These are phyloP conservation scores for Saccharomycopsis lassenensis DNA, from an alignment of 805 yeast genomes.

Conservation along the genomic window DNA sequence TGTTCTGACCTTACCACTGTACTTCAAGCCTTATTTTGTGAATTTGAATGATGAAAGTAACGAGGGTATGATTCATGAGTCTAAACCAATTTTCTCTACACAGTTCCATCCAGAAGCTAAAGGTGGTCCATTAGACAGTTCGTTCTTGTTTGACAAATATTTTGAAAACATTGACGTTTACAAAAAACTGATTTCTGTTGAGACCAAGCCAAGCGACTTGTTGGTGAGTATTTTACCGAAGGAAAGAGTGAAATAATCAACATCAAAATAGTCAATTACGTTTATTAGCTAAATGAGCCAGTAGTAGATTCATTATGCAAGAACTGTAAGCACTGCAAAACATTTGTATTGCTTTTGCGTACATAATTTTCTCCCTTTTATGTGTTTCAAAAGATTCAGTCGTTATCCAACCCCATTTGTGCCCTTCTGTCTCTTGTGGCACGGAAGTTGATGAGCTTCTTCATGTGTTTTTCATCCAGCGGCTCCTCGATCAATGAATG, in stretches of 20 bases:
- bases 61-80: constrained; percentile 90
- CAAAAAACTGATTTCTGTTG: constrained; percentile 30
- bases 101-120: constrained; percentile 99
- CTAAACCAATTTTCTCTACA: constrained; percentile 87
- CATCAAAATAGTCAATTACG: no score
- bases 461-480: no score
- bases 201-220: constrained; percentile 34
- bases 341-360: no score
- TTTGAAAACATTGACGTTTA: constrained; percentile 56
- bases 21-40: constrained; percentile 80
- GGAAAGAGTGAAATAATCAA: constrained; percentile 42
- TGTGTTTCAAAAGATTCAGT: no score
- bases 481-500: no score
- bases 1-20: constrained; percentile 57
- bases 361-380: no score
- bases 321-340: no score
- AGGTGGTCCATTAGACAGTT: constrained; percentile 96
- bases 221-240: constrained; percentile 54
- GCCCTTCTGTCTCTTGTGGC: no score
- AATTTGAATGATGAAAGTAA: constrained; percentile 93
- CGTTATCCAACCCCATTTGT: no score
- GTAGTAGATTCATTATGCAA: no score
- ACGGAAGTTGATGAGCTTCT: no score
- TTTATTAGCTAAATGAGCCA: no score
- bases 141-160: constrained; percentile 84